A percentile compares a stretch with the other conserved stretches of the same genome.
Conservation (phyloP, 805 yeast species). For the Kodamaea kaohsiungensis region DNA sequence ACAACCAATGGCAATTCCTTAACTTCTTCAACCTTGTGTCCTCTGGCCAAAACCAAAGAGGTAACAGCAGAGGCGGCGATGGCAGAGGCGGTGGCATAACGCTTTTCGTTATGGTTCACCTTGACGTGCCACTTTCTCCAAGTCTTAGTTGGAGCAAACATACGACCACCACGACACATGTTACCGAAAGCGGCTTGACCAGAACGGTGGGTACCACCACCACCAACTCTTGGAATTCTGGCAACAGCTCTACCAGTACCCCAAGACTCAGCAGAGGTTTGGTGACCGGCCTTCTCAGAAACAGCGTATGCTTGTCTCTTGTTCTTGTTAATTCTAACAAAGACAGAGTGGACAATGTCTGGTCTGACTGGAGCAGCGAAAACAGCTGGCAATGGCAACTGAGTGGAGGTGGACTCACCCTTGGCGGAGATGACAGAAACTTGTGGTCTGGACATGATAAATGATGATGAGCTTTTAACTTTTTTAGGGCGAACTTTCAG, state of each 20-base stretch:
- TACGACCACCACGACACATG: slow-evolving; percentile 99
- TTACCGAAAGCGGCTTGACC: slow-evolving; percentile 99
- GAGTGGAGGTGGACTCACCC: slow-evolving; percentile 84
- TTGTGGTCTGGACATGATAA: slow-evolving; percentile 80
- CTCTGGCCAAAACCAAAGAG: slow-evolving; percentile 98
- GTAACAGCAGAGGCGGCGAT: slow-evolving; percentile 99
- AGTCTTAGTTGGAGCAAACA: slow-evolving; percentile 99
- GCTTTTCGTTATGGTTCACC: slow-evolving; percentile 99
- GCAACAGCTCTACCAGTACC: slow-evolving; percentile 99
- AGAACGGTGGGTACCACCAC: slow-evolving; percentile 99
- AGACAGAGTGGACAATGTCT: slow-evolving; percentile 98
- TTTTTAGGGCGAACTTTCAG: slow-evolving; percentile 1
- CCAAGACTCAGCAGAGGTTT: slow-evolving; percentile 99
- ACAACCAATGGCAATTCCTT: slow-evolving; percentile 99
- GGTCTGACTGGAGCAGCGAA: slow-evolving; percentile 99
- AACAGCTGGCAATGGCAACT: slow-evolving; percentile 96
- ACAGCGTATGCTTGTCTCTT: slow-evolving; percentile 99
- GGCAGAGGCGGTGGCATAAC: slow-evolving; percentile 99
- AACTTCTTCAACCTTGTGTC: slow-evolving; percentile 98
- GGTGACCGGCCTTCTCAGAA: slow-evolving; percentile 99
- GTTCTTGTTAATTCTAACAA: slow-evolving; percentile 99
- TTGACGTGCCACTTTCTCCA: slow-evolving; percentile 99
- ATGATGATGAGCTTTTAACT: slow-evolving; percentile 20
- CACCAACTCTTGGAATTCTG: slow-evolving; percentile 99
- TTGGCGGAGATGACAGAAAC: slow-evolving; percentile 88